These are phyloP conservation scores for Neospermospora avenae DNA, from an alignment of 2,329 filamentous ascomycete genomes.

Conservation along the genomic window DNA sequence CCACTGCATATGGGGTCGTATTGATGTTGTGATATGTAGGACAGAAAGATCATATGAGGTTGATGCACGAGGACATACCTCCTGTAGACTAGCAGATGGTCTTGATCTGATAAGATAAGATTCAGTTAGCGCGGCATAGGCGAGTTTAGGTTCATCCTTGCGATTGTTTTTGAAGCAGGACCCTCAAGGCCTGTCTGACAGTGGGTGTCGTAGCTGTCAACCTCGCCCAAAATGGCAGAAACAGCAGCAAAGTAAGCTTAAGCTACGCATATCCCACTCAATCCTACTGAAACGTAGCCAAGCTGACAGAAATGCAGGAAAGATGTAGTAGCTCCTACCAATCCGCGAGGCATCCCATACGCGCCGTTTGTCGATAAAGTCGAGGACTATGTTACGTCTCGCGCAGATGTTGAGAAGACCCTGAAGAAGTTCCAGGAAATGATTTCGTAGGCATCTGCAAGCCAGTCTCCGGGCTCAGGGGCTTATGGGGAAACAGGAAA, in stretches of 20 bases:
- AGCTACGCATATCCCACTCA: too few relatives aligned
- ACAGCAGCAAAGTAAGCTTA: conserved; percentile 28
- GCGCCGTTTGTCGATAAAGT: conserved; percentile 86
- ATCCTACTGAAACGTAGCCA: too few relatives aligned
- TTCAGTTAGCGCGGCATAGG: neutral
- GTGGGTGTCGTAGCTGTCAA: conserved; percentile 6
- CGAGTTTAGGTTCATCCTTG: neutral
- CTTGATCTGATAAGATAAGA: conserved; percentile 4
- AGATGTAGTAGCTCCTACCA: conserved; percentile 58
- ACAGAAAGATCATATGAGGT: neutral
- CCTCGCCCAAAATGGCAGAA: conserved; percentile 28
- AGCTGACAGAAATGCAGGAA: conserved; percentile 12
- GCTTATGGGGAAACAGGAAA: conserved; percentile 61
- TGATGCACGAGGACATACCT: neutral
- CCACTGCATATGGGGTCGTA: neutral
- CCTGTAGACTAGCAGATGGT: neutral
- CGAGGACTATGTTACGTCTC: conserved; percentile 79
- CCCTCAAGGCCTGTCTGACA: neutral
- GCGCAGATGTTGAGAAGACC: conserved; percentile 75
- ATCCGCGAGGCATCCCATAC: conserved; percentile 78
- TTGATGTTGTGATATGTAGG: neutral
- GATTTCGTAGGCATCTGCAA: conserved; percentile 65
- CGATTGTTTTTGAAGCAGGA: neutral
- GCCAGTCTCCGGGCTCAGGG: neutral
- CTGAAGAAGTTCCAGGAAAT: conserved; percentile 87